Evolutionary conservation across 2,329 filamentous ascomycete species (phyloP).

Genomic region (Xenoacremonium recifei): DNA sequence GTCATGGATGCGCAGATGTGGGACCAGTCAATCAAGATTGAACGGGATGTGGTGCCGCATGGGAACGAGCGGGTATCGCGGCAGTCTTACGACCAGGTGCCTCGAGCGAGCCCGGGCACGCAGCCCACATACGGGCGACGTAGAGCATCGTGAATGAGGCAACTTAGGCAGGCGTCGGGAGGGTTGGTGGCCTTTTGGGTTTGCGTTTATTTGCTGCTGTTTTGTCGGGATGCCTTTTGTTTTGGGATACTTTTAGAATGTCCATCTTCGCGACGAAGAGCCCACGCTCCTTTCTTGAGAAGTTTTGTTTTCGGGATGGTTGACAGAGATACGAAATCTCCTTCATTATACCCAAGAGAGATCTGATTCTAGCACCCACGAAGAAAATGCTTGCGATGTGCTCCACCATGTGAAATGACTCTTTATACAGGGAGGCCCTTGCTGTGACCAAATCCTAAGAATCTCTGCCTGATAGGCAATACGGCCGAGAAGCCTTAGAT

Average conservation of each 20-base stretch:
- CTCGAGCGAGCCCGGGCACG: conserved; percentile 19
- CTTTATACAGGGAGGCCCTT: no score
- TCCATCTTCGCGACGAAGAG: conserved; percentile 35
- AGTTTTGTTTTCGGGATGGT: conserved; percentile 6
- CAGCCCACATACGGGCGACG: conserved; percentile 21
- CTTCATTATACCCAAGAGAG: conserved; percentile 22
- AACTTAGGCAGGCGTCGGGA: conserved; percentile 2
- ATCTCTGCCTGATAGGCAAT: no score
- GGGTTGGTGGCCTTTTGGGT: conserved; percentile 7
- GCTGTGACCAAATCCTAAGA: no score
- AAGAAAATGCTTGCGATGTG: no score
- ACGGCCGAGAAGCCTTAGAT: no score
- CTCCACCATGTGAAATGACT: no score
- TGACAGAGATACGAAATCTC: conserved; percentile 14
- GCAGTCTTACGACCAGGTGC: conserved; percentile 11
- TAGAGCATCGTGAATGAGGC: conserved; percentile 15
- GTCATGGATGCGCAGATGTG: conserved; percentile 30
- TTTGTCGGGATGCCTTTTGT: no score
- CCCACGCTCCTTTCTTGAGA: conserved; percentile 16
- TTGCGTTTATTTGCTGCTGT: conserved; percentile 7
- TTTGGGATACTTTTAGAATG: conserved; percentile 27
- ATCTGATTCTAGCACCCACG: no score
- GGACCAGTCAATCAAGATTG: conserved; percentile 30
- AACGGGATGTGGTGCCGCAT: conserved; percentile 20
- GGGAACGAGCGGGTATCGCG: conserved; percentile 18